Evolutionary conservation across 2,329 filamentous ascomycete species (phyloP).

Genomic region (Graphilbum ipis-grandicollis): DNA sequence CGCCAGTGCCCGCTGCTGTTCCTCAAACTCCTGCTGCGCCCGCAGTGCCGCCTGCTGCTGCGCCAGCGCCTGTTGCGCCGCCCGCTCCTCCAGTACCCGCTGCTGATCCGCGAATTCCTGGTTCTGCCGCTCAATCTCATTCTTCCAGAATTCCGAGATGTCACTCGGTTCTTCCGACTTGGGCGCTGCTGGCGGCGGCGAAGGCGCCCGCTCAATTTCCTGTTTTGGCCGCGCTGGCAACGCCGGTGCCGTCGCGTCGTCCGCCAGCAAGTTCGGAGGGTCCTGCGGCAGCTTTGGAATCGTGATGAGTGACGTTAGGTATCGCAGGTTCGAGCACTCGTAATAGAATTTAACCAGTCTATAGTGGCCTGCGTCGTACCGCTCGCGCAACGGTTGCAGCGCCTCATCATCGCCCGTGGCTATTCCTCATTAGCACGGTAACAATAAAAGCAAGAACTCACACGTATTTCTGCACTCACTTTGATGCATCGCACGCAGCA

Average conservation of each 20-base stretch:
- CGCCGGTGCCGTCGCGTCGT: constrained; percentile 70
- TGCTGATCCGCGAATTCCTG: constrained; percentile 93
- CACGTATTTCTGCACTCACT: constrained; percentile 49
- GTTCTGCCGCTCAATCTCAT: constrained; percentile 77
- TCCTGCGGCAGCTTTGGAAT: constrained; percentile 93
- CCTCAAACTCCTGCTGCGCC: constrained; percentile 88
- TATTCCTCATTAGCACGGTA: constrained; percentile 17
- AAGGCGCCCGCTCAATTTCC: constrained; percentile 51
- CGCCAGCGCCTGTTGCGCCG: constrained; percentile 60
- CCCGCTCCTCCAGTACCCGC: constrained; percentile 69
- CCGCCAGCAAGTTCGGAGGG: constrained; percentile 71
- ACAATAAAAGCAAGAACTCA: too few species aligned
- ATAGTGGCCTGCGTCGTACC: constrained; percentile 94
- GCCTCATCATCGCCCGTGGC: constrained; percentile 89
- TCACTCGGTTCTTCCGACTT: constrained; percentile 74
- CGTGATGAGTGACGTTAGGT: constrained; percentile 88
- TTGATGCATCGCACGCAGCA: constrained; percentile 94
- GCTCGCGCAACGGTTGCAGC: constrained; percentile 66
- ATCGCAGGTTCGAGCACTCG: constrained; percentile 93
- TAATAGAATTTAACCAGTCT: constrained; percentile 96
- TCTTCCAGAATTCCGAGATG: constrained; percentile 97
- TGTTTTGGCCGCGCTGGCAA: constrained; percentile 66
- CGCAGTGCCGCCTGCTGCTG: constrained; percentile 73
- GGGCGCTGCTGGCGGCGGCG: constrained; percentile 50
- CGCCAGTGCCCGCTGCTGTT: constrained; percentile 71